Conservation (phyloP, 108 stramenopile genomes). For the Cylindrotheca closterium region DNA sequence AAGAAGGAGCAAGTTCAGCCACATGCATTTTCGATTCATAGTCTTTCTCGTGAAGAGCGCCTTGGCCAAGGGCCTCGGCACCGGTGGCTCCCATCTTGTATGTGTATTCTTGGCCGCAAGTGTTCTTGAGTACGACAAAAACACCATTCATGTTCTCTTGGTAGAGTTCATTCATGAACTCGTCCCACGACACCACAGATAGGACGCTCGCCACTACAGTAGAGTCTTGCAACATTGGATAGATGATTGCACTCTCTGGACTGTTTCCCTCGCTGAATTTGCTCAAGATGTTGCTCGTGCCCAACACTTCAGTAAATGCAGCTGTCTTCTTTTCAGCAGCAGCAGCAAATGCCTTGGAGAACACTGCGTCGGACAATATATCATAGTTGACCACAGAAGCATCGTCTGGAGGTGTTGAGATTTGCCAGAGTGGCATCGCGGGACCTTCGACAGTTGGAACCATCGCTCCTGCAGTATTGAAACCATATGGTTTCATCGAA, state of each 20-base stretch:
- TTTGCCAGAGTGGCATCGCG: constrained; percentile 18
- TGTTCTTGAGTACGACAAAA: constrained; percentile 31
- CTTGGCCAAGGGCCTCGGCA: constrained; percentile 17
- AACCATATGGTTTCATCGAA: background rate
- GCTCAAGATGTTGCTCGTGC: background rate
- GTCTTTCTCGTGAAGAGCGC: constrained; percentile 12
- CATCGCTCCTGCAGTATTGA: background rate
- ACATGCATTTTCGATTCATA: constrained; percentile 4
- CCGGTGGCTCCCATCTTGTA: constrained; percentile 19
- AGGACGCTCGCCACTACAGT: constrained; percentile 19
- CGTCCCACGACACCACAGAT: constrained; percentile 10
- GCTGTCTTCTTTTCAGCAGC: background rate
- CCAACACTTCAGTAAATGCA: background rate
- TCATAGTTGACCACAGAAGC: constrained; percentile 12
- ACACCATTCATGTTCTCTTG: constrained; percentile 17
- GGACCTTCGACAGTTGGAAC: background rate
- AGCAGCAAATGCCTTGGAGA: constrained; percentile 1
- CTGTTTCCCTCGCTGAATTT: background rate
- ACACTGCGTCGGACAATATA: background rate
- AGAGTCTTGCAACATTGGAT: constrained; percentile 19
- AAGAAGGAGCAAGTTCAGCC: background rate
- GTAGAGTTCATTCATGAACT: constrained; percentile 16
- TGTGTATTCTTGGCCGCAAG: constrained; percentile 26
- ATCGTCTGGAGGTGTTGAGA: constrained; percentile 3
- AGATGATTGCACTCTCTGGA: constrained; percentile 4